Percentiles rank a stretch among this genome's conserved stretches.
Conservation (phyloP, 2,329 filamentous ascomycete species). For the Epichloe gansuensis region DNA sequence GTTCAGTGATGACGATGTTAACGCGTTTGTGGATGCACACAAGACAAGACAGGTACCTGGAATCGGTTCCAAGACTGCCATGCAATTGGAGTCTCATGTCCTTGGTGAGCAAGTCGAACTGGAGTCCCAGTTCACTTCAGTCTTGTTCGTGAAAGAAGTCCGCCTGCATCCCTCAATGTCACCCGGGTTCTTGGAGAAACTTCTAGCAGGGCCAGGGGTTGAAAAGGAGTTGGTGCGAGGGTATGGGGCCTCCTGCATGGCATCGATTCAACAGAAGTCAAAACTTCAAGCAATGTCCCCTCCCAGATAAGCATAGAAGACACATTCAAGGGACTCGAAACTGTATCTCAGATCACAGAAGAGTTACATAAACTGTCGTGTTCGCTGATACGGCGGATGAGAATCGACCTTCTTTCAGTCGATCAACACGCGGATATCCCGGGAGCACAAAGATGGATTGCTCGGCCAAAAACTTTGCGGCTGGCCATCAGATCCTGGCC, state of each 20-base stretch:
- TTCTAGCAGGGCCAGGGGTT: constrained; percentile 58
- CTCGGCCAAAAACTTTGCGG: constrained; percentile 68
- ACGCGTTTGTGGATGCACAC: constrained; percentile 61
- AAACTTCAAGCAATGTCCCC: constrained; percentile 57
- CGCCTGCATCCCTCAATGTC: constrained; percentile 52
- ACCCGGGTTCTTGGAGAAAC: constrained; percentile 49
- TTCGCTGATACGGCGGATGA: constrained; percentile 68
- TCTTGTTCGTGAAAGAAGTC: constrained; percentile 54
- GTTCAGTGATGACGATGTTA: constrained; percentile 43
- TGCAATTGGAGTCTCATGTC: constrained; percentile 43
- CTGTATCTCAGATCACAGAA: constrained; percentile 47
- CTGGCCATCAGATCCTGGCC: constrained; percentile 59
- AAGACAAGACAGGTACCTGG: constrained; percentile 74
- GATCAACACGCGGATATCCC: constrained; percentile 25
- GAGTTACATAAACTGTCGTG: constrained; percentile 57
- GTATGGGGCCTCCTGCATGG: constrained; percentile 75
- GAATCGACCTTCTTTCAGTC: constrained; percentile 55
- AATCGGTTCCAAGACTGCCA: constrained; percentile 58
- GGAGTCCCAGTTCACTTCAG: constrained; percentile 24
- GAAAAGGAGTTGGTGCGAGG: constrained; percentile 56
- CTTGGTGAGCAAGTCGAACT: constrained; percentile 19
- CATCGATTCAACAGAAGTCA: constrained; percentile 63
- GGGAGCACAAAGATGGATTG: constrained; percentile 50
- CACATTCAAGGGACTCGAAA: constrained; percentile 65
- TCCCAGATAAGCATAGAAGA: constrained; percentile 92